Conservation (phyloP, 73 alveolate species). For the Tetrahymena borealis region DNA sequence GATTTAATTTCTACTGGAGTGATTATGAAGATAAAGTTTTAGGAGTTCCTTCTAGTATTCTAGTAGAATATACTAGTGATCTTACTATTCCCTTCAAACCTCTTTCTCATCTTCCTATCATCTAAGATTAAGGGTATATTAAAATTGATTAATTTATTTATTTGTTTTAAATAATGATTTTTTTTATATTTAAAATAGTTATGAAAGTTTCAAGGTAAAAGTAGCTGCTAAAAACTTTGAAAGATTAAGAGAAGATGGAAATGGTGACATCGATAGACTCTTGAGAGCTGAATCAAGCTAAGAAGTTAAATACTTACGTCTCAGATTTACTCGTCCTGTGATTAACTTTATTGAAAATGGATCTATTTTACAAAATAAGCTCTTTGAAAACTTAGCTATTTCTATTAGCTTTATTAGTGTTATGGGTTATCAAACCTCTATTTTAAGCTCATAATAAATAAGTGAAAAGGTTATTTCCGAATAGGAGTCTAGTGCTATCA, state of each 20-base stretch:
- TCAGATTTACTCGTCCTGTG: not conserved
- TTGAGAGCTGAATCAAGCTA: not conserved
- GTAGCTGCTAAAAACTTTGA: not conserved
- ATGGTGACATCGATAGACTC: not conserved
- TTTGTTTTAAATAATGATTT: not conserved
- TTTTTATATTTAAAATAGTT: not conserved
- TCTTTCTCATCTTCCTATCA: slow-evolving; percentile 7
- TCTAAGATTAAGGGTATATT: slow-evolving; percentile 9
- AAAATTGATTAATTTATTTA: not conserved
- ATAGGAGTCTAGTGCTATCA: slow-evolving; percentile 22
- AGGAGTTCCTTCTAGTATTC: slow-evolving; percentile 22
- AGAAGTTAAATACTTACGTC: not conserved
- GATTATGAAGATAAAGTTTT: slow-evolving; percentile 28
- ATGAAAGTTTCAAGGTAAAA: slow-evolving; percentile 1
- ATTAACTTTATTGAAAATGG: not conserved
- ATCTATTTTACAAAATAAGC: not conserved
- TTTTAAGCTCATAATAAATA: not conserved
- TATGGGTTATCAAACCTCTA: not conserved
- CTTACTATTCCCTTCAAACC: slow-evolving; percentile 10
- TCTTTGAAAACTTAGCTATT: not conserved
- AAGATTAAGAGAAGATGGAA: not conserved
- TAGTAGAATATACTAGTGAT: slow-evolving; percentile 23
- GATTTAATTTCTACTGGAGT: slow-evolving; percentile 29
- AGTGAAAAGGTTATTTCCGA: not conserved
- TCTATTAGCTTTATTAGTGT: not conserved